Evolutionary conservation across 306 rosid genomes (phyloP), one percentile per base, ranked within the genome.

Genomic region (Hippophae tibetana): DNA sequence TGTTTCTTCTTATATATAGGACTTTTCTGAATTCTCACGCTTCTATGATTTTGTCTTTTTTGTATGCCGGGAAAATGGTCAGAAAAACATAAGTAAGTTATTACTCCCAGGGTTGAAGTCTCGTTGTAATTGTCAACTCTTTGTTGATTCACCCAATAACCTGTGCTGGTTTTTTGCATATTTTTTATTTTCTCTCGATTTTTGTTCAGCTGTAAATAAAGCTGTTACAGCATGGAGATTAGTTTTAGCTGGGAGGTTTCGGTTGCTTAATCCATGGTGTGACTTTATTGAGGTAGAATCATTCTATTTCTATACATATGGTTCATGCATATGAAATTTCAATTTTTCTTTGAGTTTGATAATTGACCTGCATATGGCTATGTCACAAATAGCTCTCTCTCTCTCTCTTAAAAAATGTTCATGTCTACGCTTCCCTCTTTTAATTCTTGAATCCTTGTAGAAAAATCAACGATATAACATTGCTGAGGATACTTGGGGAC

Each of bases 401-500:
- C 38, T 27, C 38, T 31, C 38, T 31, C 38, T 31, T 12, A 49
- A 23, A 3, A 47, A 26, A 46, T n/a, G 13, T 62, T 23, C 9
- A 12, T 23, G 42, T 42, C 25, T 53, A 27, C 47, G 18, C 58
- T 10, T 13, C 42, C 42, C 5, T 13, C 81, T 84, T 58, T 78
- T 67, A 44, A 56, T 70, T 76, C 54, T 56, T 18, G 48, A 67
- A 49, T 64, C 66, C 55, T 57, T 71, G 51, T 65, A 93, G 99
- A 93, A 84, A 74, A 86, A 82, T 70, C 99, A 88, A 66, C 85
- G 99, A 53, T 81, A 88, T 79, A 93, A 88, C 80, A 88, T 93
- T 70, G 83, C 95, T 3, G 95, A 93, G 79, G 99, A 93, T 79
- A 88, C 95, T 11, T 93, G 99, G 99, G 78, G 70, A 70, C 99